Base-by-base conservation (phyloP, 1,139 yeast genomes). In the Candida mesenterica region DNA sequence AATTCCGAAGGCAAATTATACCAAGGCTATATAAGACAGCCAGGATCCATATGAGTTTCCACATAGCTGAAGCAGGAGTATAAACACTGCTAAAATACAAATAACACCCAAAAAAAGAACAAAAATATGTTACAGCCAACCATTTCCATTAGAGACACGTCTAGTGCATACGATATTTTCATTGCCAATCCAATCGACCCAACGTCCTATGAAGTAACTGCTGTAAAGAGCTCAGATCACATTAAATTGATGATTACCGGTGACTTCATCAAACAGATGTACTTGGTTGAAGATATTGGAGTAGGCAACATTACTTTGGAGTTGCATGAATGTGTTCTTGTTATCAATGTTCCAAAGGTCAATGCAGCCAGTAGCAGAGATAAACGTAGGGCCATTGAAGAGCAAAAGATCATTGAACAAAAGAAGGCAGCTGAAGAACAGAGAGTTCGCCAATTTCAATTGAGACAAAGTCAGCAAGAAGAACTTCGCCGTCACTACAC, bases 221-320 rank as follows among this genome's bases (percentile, higher is more conserved):
- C 27, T 23, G 32, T 33, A 2, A 38, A 32, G 26, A 15, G 34
- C 9, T 13, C 31, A 2, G 41, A 31, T n/a, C 20, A 32, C n/a
- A 19, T 31, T 27, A 38, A 32, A 31, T 34, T 38, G 36, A 25
- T 34, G 23, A 27, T 38, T 9, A 13, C 24, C 7, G 41, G 41
- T 12, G 41, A 38, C 30, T 8, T 22, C 15, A 31, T n/a, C 5
- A 27, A 27, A 30, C 24, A 30, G 3, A 26, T 15, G 7, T 38
- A 31, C 28, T 12, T 24, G 16, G 41, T 38, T n/a, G 26, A 22
- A 3, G 25, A 36, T 10, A 30, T 38, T 27, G 38, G 30, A 23
- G 32, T 30, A 22, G 15, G 10, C 22, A 34, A 32, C 9, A 38
- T 38, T 24, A 5, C 32, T 19, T 28, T 38, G 32, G 16, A 27